phyloP scores from a whole-genome alignment of 2,329 filamentous ascomycete species.

The Teratosphaeria epicoccoides region DNA sequence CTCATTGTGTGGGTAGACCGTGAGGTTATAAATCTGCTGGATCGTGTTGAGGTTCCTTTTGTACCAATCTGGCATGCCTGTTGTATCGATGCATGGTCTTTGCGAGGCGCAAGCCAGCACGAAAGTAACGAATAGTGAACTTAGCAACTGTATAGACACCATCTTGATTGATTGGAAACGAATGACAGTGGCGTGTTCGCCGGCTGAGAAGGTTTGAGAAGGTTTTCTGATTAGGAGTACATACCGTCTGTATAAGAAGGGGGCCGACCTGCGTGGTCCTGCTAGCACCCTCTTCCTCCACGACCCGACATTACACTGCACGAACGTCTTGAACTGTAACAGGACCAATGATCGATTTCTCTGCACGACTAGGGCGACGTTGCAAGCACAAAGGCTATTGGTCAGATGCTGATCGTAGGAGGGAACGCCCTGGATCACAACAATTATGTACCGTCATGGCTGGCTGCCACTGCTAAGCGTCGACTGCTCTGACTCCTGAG shows the following conservation, averaged over 20 bases:
- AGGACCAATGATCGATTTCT: too few species aligned
- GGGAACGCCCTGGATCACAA: too few species aligned
- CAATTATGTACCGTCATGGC: too few species aligned
- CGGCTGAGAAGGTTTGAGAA: not conserved
- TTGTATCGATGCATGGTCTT: not conserved
- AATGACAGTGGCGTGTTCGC: not conserved
- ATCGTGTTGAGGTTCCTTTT: conserved; percentile 30
- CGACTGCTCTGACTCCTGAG: too few species aligned
- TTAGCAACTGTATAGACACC: not conserved
- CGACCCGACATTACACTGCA: too few species aligned
- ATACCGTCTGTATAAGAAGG: not conserved
- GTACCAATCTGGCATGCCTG: not conserved
- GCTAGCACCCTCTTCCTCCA: too few species aligned
- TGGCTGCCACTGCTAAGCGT: too few species aligned
- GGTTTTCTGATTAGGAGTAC: not conserved
- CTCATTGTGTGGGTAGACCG: conserved; percentile 31
- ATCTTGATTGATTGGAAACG: not conserved
- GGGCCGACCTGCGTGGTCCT: not conserved
- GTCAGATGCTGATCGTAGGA: too few species aligned
- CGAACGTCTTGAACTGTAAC: too few species aligned
- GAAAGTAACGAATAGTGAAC: not conserved
- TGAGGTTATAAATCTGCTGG: conserved; percentile 31
- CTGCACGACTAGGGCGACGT: too few species aligned
- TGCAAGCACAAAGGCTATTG: too few species aligned
- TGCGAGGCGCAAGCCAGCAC: too few species aligned